Percentiles rank a stretch among this genome's conserved stretches.
These are phyloP conservation scores for Chlamydomonas sp. DNA, from an alignment of 139 green algal species.

Conservation along the genomic window DNA sequence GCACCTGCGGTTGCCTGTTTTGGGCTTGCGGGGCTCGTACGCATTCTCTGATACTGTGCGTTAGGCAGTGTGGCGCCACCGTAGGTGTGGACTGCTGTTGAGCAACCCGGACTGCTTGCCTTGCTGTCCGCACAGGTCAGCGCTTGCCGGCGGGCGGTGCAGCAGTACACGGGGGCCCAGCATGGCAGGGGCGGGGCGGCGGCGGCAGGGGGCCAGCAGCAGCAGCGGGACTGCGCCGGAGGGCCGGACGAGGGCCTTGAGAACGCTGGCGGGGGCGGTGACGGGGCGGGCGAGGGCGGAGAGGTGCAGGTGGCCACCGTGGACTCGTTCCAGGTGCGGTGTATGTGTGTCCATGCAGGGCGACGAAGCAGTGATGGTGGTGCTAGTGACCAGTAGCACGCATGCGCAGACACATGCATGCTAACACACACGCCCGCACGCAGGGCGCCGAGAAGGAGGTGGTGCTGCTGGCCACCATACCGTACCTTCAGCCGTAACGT, in stretches of 20 bases:
- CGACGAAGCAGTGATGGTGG: neutral
- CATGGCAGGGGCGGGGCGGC: neutral
- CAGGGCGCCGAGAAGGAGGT: neutral
- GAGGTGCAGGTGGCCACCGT: conserved; percentile 79
- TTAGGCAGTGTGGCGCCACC: too few relatives aligned
- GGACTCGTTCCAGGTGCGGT: conserved; percentile 83
- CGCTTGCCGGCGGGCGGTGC: too few relatives aligned
- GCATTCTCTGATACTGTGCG: too few relatives aligned
- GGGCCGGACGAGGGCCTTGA: neutral
- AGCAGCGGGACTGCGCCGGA: neutral
- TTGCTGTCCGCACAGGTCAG: too few relatives aligned
- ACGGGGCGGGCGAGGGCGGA: neutral
- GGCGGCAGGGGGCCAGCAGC: conserved; percentile 1
- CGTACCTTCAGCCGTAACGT: neutral
- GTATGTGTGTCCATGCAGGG: neutral
- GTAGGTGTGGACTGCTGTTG: too few relatives aligned
- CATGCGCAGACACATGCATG: neutral
- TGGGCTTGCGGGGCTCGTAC: too few relatives aligned
- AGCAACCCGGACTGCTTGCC: too few relatives aligned
- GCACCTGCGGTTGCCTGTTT: too few relatives aligned
- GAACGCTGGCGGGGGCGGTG: neutral
- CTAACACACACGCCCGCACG: neutral
- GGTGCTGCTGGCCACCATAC: neutral
- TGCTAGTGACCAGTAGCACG: neutral
- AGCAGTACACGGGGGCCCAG: too few relatives aligned